Conservation (phyloP, 2,329 filamentous ascomycete species). For the Annulohypoxylon truncatum region DNA sequence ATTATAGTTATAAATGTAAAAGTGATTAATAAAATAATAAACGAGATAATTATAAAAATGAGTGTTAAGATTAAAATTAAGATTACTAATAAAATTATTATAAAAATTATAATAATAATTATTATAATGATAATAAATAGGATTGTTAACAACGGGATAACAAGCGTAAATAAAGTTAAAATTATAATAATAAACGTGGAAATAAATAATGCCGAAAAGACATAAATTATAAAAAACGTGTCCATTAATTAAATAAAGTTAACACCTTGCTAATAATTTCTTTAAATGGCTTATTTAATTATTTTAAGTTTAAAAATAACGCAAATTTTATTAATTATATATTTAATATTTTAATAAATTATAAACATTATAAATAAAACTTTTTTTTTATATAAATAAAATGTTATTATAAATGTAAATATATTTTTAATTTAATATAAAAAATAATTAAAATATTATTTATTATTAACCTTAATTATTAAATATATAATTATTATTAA, state of each 20-base stretch:
- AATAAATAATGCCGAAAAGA: no score
- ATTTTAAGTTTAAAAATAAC: no score
- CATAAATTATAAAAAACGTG: no score
- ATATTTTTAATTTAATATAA: neutral
- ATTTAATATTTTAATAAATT: neutral
- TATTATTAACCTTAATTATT: neutral
- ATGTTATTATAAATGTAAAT: neutral
- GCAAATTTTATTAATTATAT: neutral
- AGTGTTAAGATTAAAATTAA: no score
- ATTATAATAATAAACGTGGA: no score
- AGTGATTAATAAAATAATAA: neutral
- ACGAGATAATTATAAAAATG: neutral
- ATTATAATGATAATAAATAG: no score
- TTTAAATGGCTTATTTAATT: no score
- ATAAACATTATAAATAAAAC: neutral
- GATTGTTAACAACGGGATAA: no score
- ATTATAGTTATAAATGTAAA: neutral
- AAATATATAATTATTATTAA: neutral
- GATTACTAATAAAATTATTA: neutral
- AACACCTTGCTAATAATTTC: no score
- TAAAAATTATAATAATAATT: no score
- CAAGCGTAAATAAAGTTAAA: no score
- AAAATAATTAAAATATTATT: neutral
- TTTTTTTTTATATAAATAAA: neutral
- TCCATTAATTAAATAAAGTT: no score